Evolutionary conservation across 208 protist species (phyloP), one percentile per base, ranked within the genome.

Genomic region (Porcisia hertigi): DNA sequence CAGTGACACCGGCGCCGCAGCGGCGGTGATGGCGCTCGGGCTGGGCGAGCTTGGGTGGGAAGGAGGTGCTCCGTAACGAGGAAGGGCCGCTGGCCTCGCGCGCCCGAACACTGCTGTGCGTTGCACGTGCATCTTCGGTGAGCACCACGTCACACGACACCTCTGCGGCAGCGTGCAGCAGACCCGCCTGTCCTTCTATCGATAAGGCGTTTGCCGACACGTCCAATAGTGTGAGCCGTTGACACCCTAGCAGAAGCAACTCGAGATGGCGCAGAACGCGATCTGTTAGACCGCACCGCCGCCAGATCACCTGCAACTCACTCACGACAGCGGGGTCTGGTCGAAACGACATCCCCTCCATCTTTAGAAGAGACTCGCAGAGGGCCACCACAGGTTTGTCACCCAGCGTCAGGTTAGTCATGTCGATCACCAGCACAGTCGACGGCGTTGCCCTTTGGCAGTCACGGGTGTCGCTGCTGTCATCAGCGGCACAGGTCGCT

Each of bases 301-400:
- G 77, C 60, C 89, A 77, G 11, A 77, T 25, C 9, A 92, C 30
- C 8, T 84, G 86, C 85, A 85, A 89, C 63, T 84, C 80, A 16
- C 43, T 49, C 3, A 88, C 66, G 16, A 47, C 52, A 64, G 67
- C 43, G 11, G 54, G 20, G 6, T 36, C 55, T 36, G 43, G 23
- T n/a, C 69, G 79, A 34, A 45, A 57, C 54, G 65, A 67, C 0
- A 69, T 57, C 2, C 58, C 36, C 12, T 86, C 76, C 9, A 91
- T 67, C 67, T 91, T 92, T 39, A 93, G 52, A 34, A 95, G 80
- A 20, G 84, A 60, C 81, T 95, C 91, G 18, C 77, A 83, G 16
- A 94, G 62, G 8, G 91, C 91, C 12, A 96, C 82, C 11, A 71
- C 65, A 18, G 86, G 80, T 63, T 83, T 85, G 76, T 96, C 89